Evolutionary conservation across 2,329 filamentous ascomycete genomes (phyloP).

Genomic region (Phialophora tarda): DNA sequence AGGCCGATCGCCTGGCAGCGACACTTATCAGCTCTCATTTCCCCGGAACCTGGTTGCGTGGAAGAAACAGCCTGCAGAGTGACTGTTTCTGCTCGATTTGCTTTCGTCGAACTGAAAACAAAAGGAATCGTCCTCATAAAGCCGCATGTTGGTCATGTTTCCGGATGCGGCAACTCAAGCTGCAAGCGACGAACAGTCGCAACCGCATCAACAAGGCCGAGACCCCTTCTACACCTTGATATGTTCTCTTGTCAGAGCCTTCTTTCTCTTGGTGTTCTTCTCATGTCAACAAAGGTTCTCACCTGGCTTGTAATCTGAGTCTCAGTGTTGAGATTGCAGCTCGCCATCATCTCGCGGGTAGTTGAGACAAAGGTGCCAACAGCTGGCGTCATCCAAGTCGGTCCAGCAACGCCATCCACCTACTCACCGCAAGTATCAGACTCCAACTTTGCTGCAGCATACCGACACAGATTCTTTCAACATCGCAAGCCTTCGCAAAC

Average conservation of each 20-base stretch:
- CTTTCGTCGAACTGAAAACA: constrained; percentile 32
- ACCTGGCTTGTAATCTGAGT: constrained; percentile 15
- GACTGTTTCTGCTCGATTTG: constrained; percentile 11
- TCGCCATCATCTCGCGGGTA: constrained; percentile 23
- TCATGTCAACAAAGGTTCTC: constrained; percentile 36
- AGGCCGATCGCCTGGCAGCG: constrained; percentile 4
- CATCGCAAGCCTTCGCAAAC: constrained; percentile 7
- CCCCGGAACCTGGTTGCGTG: constrained; percentile 9
- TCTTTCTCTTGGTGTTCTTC: constrained; percentile 32
- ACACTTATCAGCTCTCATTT: constrained; percentile 8
- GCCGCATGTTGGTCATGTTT: constrained; percentile 19
- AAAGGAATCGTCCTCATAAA: constrained; percentile 27
- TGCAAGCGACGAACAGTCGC: constrained; percentile 24
- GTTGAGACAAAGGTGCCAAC: constrained; percentile 36
- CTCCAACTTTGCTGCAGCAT: constrained; percentile 26
- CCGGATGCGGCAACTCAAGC: constrained; percentile 32
- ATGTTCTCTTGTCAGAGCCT: constrained; percentile 30
- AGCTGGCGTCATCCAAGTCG: constrained; percentile 28
- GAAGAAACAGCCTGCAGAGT: constrained; percentile 13
- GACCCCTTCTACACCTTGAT: constrained; percentile 29
- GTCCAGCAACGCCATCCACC: constrained; percentile 9
- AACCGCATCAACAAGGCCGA: constrained; percentile 28
- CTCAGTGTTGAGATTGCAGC: constrained; percentile 32
- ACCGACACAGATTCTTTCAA: constrained; percentile 24
- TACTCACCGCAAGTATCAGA: constrained; percentile 33